A percentile compares a stretch with the other conserved stretches of the same genome.
These are phyloP conservation scores for Myriosclerotinia scirpicola DNA, from an alignment of 2,329 filamentous ascomycete genomes.

Conservation along the genomic window DNA sequence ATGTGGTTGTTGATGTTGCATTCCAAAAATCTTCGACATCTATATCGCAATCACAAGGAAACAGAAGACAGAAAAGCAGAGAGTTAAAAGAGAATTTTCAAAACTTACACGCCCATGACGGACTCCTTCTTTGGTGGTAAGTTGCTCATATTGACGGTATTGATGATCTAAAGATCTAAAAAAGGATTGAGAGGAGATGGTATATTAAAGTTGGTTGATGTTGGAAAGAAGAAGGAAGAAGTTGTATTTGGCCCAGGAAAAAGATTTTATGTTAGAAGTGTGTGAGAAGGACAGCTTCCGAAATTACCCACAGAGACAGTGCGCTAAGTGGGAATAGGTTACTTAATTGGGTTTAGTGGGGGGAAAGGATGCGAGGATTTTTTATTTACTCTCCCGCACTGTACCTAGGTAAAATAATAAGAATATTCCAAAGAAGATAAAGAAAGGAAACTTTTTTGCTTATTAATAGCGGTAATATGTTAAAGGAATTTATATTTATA, in stretches of 20 bases:
- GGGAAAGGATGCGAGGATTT: constrained; percentile 14
- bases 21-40: not conserved
- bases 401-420: too few species aligned
- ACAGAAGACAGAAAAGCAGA: not conserved
- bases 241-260: constrained; percentile 27
- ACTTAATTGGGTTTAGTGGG: not conserved
- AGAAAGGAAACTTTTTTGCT: too few species aligned
- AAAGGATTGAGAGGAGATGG: constrained; percentile 63
- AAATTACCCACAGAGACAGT: constrained; percentile 25
- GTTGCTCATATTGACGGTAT: constrained; percentile 46
- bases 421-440: too few species aligned
- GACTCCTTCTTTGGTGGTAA: constrained; percentile 54
- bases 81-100: constrained; percentile 27
- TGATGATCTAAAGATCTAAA: constrained; percentile 45
- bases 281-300: constrained; percentile 24
- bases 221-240: constrained; percentile 29
- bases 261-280: constrained; percentile 32
- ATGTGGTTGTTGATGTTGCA: not conserved
- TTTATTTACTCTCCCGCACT: not conserved
- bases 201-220: constrained; percentile 34
- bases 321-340: constrained; percentile 8
- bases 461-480: too few species aligned
- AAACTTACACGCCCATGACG: constrained; percentile 66
- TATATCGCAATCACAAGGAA: constrained; percentile 32
- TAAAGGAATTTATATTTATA: too few species aligned